Evolutionary conservation across 768 basidiomycete genomes (phyloP).

Genomic region (Psilocybe tampanensis): DNA sequence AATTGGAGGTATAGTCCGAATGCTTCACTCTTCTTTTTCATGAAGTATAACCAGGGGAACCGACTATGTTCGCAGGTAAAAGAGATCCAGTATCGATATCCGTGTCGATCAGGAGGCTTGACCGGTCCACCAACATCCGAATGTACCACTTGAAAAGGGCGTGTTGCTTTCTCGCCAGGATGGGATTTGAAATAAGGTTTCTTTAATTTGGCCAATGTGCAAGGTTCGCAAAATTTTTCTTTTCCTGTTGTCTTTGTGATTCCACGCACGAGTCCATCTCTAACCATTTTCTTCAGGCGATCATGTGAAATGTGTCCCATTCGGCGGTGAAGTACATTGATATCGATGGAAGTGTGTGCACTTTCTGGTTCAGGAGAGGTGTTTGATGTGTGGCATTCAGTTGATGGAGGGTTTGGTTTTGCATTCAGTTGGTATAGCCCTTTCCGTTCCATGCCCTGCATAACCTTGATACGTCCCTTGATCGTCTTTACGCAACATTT

Average conservation of each 20-base stretch:
- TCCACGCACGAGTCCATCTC: neutral
- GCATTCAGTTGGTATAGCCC: no score
- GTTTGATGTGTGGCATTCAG: no score
- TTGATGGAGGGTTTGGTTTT: no score
- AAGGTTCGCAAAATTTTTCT: slow-evolving; percentile 10
- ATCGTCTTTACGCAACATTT: no score
- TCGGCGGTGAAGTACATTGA: slow-evolving; percentile 8
- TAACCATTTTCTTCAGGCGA: slow-evolving; percentile 7
- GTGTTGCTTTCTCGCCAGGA: slow-evolving; percentile 3
- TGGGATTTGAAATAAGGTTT: slow-evolving; percentile 12
- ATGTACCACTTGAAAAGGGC: slow-evolving; percentile 11
- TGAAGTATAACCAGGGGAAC: slow-evolving; percentile 15
- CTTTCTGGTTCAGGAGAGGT: neutral
- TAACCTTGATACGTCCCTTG: no score
- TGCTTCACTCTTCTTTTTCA: slow-evolving; percentile 14
- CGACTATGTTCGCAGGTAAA: slow-evolving; percentile 17
- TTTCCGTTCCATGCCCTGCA: no score
- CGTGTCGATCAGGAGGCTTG: slow-evolving; percentile 5
- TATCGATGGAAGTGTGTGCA: slow-evolving; percentile 4
- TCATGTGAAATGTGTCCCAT: slow-evolving; percentile 11
- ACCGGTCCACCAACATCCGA: slow-evolving; percentile 15
- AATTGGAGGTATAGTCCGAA: slow-evolving; percentile 1
- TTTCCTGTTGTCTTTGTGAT: neutral
- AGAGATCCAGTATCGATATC: slow-evolving; percentile 17
- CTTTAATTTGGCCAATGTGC: slow-evolving; percentile 11